phyloP scores from a whole-genome alignment of 129 eudicot species.

The Smallanthus sonchifolius region DNA sequence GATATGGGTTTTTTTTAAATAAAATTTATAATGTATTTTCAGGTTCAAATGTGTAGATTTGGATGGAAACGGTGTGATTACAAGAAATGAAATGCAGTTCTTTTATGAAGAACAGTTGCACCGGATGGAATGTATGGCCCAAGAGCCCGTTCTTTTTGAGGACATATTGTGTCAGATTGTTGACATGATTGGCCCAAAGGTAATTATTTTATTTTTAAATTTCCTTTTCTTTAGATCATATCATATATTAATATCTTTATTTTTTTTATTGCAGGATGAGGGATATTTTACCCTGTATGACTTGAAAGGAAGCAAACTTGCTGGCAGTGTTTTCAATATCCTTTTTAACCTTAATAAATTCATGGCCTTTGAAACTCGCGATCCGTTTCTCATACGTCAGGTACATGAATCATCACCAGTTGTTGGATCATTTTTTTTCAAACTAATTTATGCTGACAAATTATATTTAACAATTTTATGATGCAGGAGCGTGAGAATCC shows the following conservation, averaged over 20 bases:
- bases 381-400: slow-evolving; percentile 97
- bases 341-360: slow-evolving; percentile 95
- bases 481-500: slow-evolving; percentile 97
- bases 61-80: slow-evolving; percentile 87
- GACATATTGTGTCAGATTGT: slow-evolving; percentile 97
- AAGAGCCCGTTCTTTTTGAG: slow-evolving; percentile 96
- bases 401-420: slow-evolving; percentile 20
- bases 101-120: slow-evolving; percentile 98
- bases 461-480: not conserved
- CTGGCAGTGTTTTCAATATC: slow-evolving; percentile 90
- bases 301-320: slow-evolving; percentile 76
- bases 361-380: slow-evolving; percentile 98
- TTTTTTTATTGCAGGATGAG: slow-evolving; percentile 46
- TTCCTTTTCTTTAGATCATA: not conserved
- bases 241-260: not conserved
- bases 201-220: not conserved
- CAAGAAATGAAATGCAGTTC: slow-evolving; percentile 93
- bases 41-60: slow-evolving; percentile 99
- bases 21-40: not conserved
- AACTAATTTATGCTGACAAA: not conserved
- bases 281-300: slow-evolving; percentile 71
- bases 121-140: slow-evolving; percentile 99
- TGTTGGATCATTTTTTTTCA: not conserved
- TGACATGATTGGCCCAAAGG: slow-evolving; percentile 99
- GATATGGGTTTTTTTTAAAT: too few species aligned